A percentile compares a stretch with the other conserved stretches of the same genome.
Evolutionary conservation across 352 stramenopile genomes (phyloP).

Genomic region (Nothophytophthora sp.): DNA sequence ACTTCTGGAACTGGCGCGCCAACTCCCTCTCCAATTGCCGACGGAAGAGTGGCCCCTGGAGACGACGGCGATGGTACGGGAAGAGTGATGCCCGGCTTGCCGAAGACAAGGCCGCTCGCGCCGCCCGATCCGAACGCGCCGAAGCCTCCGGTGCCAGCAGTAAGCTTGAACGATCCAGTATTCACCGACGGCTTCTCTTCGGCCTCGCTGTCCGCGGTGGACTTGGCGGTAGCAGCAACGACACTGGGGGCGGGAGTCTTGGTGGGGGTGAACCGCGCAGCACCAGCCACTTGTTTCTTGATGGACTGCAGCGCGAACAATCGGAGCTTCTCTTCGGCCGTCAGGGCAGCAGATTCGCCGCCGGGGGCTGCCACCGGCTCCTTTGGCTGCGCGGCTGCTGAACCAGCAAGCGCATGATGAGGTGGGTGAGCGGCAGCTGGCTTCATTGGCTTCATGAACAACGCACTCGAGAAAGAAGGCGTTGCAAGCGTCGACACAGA

Average conservation of each 20-base stretch:
- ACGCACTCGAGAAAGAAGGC: conserved; percentile 6
- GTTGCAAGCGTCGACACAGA: conserved; percentile 5
- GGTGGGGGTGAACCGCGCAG: conserved; percentile 24
- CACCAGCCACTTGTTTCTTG: conserved; percentile 55
- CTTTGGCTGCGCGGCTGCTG: conserved; percentile 7
- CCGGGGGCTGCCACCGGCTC: conserved; percentile 7
- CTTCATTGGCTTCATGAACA: conserved; percentile 13
- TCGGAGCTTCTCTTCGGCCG: conserved; percentile 64
- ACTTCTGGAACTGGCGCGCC: conserved; percentile 25
- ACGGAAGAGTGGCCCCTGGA: conserved; percentile 20
- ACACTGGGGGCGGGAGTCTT: conserved; percentile 15
- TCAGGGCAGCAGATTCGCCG: conserved; percentile 20
- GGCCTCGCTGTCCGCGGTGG: conserved; percentile 15
- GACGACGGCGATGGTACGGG: conserved; percentile 62
- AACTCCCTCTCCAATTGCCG: conserved; percentile 18
- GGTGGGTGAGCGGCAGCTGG: conserved; percentile 11
- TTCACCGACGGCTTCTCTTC: conserved; percentile 18
- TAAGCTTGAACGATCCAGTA: conserved; percentile 36
- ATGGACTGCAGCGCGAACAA: conserved; percentile 68
- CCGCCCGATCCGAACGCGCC: conserved; percentile 52
- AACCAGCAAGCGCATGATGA: conserved; percentile 13
- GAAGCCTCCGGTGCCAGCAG: conserved; percentile 26
- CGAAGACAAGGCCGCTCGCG: conserved; percentile 67
- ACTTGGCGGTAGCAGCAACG: conserved; percentile 17
- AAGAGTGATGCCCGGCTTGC: conserved; percentile 72